phyloP scores from a whole-genome alignment of 768 basidiomycete species.

The Mycena alexandri region DNA sequence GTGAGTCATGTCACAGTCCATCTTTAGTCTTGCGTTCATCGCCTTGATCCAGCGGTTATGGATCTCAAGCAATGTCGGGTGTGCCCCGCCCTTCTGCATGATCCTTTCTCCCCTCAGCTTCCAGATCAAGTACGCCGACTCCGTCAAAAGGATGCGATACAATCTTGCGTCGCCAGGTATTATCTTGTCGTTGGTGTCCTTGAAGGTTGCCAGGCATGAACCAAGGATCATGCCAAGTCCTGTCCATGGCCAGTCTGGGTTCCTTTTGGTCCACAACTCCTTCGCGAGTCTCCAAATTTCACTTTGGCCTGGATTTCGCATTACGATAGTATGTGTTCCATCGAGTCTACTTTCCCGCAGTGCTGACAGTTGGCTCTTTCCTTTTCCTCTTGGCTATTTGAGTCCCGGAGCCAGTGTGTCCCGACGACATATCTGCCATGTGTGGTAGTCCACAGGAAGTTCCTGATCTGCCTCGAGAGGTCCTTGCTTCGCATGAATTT shows the following conservation, averaged over 20 bases:
- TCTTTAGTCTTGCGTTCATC: conserved; percentile 23
- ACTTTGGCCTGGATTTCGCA: conserved; percentile 35
- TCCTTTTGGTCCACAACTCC: conserved; percentile 7
- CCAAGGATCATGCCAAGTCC: background rate
- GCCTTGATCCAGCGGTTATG: conserved; percentile 31
- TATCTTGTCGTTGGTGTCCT: conserved; percentile 4
- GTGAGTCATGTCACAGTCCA: conserved; percentile 25
- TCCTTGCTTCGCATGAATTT: conserved; percentile 27
- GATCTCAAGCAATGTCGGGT: conserved; percentile 7
- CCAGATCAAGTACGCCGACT: conserved; percentile 41
- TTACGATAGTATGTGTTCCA: conserved; percentile 41
- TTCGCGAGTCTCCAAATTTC: conserved; percentile 17
- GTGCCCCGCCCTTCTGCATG: conserved; percentile 18
- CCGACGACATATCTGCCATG: conserved; percentile 41
- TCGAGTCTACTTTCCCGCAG: conserved; percentile 31
- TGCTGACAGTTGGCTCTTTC: conserved; percentile 24
- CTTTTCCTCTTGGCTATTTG: conserved; percentile 2
- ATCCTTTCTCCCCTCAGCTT: conserved; percentile 37
- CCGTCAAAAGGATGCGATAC: conserved; percentile 34
- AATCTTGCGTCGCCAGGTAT: conserved; percentile 18
- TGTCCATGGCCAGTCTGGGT: conserved; percentile 18
- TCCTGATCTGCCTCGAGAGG: conserved; percentile 4
- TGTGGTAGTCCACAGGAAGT: conserved; percentile 36
- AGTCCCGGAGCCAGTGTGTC: conserved; percentile 28
- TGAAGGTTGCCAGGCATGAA: background rate